Conservation (phyloP, 495 filamentous ascomycete species). For the Niebla homalea region DNA sequence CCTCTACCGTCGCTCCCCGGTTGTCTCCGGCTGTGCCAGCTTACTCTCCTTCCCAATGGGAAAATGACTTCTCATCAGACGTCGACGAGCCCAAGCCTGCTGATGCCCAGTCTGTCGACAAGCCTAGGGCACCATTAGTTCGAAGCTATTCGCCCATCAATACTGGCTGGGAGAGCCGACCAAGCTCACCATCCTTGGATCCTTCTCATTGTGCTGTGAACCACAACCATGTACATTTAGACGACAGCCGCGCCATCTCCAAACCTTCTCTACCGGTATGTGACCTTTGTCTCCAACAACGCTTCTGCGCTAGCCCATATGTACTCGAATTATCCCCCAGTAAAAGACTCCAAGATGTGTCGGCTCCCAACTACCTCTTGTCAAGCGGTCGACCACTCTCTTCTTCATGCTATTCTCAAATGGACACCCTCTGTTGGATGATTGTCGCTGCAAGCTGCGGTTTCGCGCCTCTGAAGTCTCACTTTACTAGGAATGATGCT, state of each 20-base stretch:
- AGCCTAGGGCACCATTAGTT: slow-evolving; percentile 27
- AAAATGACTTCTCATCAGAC: slow-evolving; percentile 6
- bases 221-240: slow-evolving; percentile 27
- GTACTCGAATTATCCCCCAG: too few relatives aligned
- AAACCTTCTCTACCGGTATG: slow-evolving; percentile 37
- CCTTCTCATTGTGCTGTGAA: slow-evolving; percentile 33
- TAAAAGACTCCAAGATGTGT: too few relatives aligned
- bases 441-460: too few relatives aligned
- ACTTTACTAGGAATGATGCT: too few relatives aligned
- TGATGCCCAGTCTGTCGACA: slow-evolving; percentile 11
- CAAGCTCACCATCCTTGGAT: slow-evolving; percentile 16
- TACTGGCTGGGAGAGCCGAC: slow-evolving; percentile 17
- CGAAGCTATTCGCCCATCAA: slow-evolving; percentile 8
- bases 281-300: not conserved
- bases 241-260: slow-evolving; percentile 18
- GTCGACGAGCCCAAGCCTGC: slow-evolving; percentile 11
- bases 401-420: too few relatives aligned
- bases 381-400: too few relatives aligned
- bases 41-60: slow-evolving; percentile 10
- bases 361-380: too few relatives aligned
- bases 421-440: too few relatives aligned
- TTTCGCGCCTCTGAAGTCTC: too few relatives aligned
- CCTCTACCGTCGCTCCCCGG: slow-evolving; percentile 3
- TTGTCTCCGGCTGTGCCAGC: slow-evolving; percentile 6
- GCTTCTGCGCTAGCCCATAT: too few relatives aligned